A percentile compares a stretch with the other conserved stretches of the same genome.
Conservation (phyloP, 1,139 yeast species). For the Magnusiomyces sp. region DNA sequence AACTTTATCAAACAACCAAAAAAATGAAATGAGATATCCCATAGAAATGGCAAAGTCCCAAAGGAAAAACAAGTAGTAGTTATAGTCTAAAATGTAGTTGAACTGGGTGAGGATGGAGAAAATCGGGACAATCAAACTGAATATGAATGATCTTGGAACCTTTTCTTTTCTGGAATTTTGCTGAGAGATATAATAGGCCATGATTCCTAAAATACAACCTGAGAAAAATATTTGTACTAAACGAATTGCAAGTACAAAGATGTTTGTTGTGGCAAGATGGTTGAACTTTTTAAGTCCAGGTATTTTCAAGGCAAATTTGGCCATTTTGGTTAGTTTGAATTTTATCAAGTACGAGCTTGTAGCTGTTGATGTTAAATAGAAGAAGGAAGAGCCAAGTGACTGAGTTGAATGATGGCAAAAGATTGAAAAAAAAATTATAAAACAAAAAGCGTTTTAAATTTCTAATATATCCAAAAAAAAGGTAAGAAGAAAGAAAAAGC, state of each 20-base stretch:
- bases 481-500: too few species aligned
- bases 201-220: slow-evolving; percentile 27
- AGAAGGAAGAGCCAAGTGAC: too few species aligned
- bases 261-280: slow-evolving; percentile 24
- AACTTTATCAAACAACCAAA: slow-evolving; percentile 26
- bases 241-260: slow-evolving; percentile 24
- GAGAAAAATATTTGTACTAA: slow-evolving; percentile 29
- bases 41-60: slow-evolving; percentile 26
- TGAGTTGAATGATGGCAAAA: too few species aligned
- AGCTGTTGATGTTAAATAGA: too few species aligned
- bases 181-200: slow-evolving; percentile 25
- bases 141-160: slow-evolving; percentile 24
- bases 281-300: neutral
- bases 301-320: too few species aligned
- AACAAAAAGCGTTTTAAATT: too few species aligned
- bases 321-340: too few species aligned
- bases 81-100: slow-evolving; percentile 25
- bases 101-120: slow-evolving; percentile 26
- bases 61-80: slow-evolving; percentile 21
- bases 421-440: too few species aligned
- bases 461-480: too few species aligned
- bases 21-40: slow-evolving; percentile 25
- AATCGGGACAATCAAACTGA: slow-evolving; percentile 24
- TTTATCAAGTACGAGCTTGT: too few species aligned
- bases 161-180: slow-evolving; percentile 10